Evolutionary conservation across 257 asterid genomes (phyloP).

Genomic region (Solanum verrucosum): DNA sequence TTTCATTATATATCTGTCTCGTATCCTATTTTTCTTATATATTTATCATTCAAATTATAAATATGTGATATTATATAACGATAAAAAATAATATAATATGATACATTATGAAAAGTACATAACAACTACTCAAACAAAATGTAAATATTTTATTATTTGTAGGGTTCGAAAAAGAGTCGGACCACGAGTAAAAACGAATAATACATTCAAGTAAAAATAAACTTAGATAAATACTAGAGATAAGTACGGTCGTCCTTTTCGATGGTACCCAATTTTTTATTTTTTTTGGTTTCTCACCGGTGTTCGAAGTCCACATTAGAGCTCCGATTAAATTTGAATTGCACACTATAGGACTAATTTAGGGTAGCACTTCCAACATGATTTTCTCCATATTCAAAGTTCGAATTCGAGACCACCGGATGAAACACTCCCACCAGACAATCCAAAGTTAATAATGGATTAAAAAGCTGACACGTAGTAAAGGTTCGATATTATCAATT

Average conservation of each 20-base stretch:
- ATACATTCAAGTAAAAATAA: not conserved
- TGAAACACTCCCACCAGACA: too few relatives aligned
- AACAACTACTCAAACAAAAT: not conserved
- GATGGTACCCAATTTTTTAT: conserved; percentile 14
- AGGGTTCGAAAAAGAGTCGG: not conserved
- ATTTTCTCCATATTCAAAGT: rapidly evolving
- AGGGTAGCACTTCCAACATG: rapidly evolving
- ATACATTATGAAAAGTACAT: too few relatives aligned
- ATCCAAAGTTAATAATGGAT: conserved; percentile 21
- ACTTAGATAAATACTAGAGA: conserved; percentile 1
- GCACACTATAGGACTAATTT: rapidly evolving
- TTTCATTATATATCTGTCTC: rapidly evolving
- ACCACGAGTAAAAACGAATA: not conserved
- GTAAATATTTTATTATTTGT: not conserved
- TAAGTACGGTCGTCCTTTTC: conserved; percentile 49
- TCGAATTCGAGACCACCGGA: rapidly evolving
- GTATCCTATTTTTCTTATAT: too few relatives aligned
- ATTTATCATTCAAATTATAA: rapidly evolving
- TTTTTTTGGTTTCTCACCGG: rapidly evolving
- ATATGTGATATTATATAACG: too few relatives aligned
- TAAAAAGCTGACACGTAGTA: conserved; percentile 37
- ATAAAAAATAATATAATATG: rapidly evolving
- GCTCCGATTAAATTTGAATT: rapidly evolving
- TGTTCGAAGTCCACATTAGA: rapidly evolving
- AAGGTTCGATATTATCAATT: conserved; percentile 23